Percentiles rank a stretch among this genome's conserved stretches.
Conservation (phyloP, 1,284 basidiomycete species). For the Marasmius oreades region DNA sequence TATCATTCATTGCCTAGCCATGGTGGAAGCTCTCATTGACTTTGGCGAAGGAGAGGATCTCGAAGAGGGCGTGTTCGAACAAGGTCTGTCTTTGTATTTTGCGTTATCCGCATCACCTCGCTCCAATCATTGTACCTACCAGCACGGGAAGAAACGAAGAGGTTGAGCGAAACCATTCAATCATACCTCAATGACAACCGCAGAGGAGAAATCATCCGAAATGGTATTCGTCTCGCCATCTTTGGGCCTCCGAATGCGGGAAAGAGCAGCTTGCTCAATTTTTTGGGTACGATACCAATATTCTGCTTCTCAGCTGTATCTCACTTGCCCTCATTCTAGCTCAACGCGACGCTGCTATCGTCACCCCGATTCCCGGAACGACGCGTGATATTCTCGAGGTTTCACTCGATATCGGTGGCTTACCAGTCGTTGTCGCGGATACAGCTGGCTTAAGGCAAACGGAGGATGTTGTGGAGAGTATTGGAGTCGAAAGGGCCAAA, state of each 20-base stretch:
- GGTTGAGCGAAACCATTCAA: slow-evolving; percentile 48
- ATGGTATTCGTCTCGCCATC: slow-evolving; percentile 78
- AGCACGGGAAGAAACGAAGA: slow-evolving; percentile 47
- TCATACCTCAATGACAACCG: slow-evolving; percentile 63
- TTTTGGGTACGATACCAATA: slow-evolving; percentile 50
- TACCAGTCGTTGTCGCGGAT: slow-evolving; percentile 78
- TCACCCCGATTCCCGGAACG: slow-evolving; percentile 82
- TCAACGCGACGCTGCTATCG: slow-evolving; percentile 84
- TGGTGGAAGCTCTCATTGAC: slow-evolving; percentile 85
- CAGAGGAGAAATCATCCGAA: slow-evolving; percentile 79
- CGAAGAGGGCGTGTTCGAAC: slow-evolving; percentile 69
- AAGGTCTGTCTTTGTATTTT: slow-evolving; percentile 50
- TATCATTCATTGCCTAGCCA: slow-evolving; percentile 70
- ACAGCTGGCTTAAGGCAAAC: slow-evolving; percentile 81
- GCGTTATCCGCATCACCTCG: slow-evolving; percentile 1
- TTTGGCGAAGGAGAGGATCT: slow-evolving; percentile 89
- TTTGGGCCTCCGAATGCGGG: slow-evolving; percentile 91
- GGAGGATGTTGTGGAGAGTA: slow-evolving; percentile 73
- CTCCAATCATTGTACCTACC: slow-evolving; percentile 3
- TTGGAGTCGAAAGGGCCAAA: slow-evolving; percentile 74
- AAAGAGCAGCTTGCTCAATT: slow-evolving; percentile 83
- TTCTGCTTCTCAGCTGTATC: not conserved
- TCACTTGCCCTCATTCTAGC: slow-evolving; percentile 37
- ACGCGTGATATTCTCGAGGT: slow-evolving; percentile 84
- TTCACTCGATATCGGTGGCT: slow-evolving; percentile 81